A percentile compares a stretch with the other conserved stretches of the same genome.
These are phyloP conservation scores for Nannochloris sp. DNA, from an alignment of 139 green algal species.

Conservation along the genomic window DNA sequence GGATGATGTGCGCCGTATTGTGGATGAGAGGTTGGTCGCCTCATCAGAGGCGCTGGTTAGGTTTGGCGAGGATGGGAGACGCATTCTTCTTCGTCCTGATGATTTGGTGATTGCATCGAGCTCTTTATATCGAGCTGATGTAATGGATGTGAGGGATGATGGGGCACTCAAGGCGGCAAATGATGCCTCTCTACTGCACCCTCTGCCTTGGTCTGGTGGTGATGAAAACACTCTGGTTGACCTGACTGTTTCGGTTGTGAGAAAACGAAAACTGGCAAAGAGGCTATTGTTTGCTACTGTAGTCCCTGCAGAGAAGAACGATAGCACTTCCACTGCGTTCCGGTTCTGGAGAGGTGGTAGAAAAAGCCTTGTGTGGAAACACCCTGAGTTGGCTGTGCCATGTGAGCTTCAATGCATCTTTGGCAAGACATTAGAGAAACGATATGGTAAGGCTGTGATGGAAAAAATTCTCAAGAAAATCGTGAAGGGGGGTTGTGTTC, in stretches of 20 bases:
- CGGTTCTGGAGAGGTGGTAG: background rate
- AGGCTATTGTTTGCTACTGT: background rate
- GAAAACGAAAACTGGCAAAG: background rate
- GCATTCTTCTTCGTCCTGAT: too few species aligned
- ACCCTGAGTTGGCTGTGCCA: constrained; percentile 5
- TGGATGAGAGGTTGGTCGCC: too few species aligned
- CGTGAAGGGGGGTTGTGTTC: constrained; percentile 6
- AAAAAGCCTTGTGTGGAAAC: constrained; percentile 15
- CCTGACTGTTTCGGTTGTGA: background rate
- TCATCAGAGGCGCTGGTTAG: too few species aligned
- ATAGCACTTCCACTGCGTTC: background rate
- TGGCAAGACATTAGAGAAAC: constrained; percentile 14
- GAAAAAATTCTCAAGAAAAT: constrained; percentile 13
- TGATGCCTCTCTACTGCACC: background rate
- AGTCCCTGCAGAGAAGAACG: background rate
- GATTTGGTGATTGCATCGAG: too few species aligned
- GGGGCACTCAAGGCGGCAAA: too few species aligned
- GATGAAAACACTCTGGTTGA: background rate
- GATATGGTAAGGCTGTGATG: constrained; percentile 6
- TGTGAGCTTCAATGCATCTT: constrained; percentile 28
- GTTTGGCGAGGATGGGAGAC: too few species aligned
- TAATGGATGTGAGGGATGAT: too few species aligned
- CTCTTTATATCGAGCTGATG: too few species aligned
- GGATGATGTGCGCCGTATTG: too few species aligned
- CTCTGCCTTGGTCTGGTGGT: background rate